phyloP scores from a whole-genome alignment of 164 flowering plant genomes.

The Cinnamomum micranthum region DNA sequence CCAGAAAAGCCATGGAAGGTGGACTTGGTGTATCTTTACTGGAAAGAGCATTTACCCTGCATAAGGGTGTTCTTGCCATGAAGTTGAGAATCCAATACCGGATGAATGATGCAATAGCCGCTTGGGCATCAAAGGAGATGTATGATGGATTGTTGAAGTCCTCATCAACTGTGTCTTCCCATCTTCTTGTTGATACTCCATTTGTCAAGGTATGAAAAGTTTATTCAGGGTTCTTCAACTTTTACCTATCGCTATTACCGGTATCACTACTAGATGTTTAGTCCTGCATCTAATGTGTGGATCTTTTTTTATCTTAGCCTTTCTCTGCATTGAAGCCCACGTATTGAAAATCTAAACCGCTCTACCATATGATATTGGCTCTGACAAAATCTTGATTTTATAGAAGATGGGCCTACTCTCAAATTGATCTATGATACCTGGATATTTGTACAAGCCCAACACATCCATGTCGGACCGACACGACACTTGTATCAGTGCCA shows the following conservation, averaged over 20 bases:
- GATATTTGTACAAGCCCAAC: no score
- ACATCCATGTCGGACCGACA: no score
- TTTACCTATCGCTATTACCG: background rate
- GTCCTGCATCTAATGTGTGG: no score
- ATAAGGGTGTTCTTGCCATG: constrained; percentile 60
- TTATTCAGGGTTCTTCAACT: background rate
- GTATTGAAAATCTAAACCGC: no score
- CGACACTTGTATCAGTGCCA: no score
- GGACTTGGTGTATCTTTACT: constrained; percentile 85
- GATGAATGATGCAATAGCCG: constrained; percentile 87
- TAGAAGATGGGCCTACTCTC: no score
- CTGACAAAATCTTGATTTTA: no score
- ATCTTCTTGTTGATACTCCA: constrained; percentile 85
- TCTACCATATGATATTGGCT: no score
- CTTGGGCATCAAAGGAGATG: constrained; percentile 98
- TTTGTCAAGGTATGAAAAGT: constrained; percentile 68
- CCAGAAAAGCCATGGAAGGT: constrained; percentile 81
- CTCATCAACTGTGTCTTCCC: constrained; percentile 58
- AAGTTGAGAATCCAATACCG: constrained; percentile 75
- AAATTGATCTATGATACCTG: no score
- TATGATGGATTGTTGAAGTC: constrained; percentile 68
- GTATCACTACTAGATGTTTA: background rate
- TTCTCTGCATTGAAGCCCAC: no score
- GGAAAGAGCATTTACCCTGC: constrained; percentile 72
- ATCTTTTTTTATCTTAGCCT: no score